A percentile compares a stretch with the other conserved stretches of the same genome.
These are phyloP conservation scores for Microdochium trichocladiopsis DNA, from an alignment of 2,329 filamentous ascomycete genomes.

Conservation along the genomic window DNA sequence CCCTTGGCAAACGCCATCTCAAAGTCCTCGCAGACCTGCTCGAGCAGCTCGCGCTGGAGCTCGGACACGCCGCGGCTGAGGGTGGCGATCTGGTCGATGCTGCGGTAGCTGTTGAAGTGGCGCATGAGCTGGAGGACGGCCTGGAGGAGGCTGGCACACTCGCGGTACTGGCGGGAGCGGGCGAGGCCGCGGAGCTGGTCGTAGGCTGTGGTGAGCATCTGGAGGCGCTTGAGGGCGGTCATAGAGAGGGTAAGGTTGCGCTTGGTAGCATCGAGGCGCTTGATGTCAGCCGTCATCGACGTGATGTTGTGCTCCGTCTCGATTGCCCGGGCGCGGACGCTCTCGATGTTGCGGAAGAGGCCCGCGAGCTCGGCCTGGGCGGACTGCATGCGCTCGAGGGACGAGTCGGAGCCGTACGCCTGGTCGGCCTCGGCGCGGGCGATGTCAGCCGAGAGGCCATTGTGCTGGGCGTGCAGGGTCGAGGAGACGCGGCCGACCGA, in stretches of 20 bases:
- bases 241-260: conserved; percentile 93
- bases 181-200: conserved; percentile 83
- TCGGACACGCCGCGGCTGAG: conserved; percentile 90
- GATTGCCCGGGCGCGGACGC: conserved; percentile 79
- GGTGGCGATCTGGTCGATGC: conserved; percentile 94
- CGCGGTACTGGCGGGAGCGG: conserved; percentile 82
- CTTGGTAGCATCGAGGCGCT: conserved; percentile 93
- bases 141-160: conserved; percentile 88
- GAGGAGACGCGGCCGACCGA: conserved; percentile 70
- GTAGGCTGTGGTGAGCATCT: conserved; percentile 99
- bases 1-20: conserved; percentile 89
- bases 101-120: conserved; percentile 96
- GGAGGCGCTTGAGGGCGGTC: conserved; percentile 92
- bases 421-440: conserved; percentile 66
- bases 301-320: conserved; percentile 95
- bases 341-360: conserved; percentile 92
- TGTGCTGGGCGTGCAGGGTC: conserved; percentile 66
- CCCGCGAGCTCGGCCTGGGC: conserved; percentile 84
- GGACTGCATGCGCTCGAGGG: conserved; percentile 82
- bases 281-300: conserved; percentile 98
- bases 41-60: conserved; percentile 82
- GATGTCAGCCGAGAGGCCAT: conserved; percentile 78
- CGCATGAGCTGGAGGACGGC: conserved; percentile 96
- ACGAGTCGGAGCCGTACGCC: conserved; percentile 78
- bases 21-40: conserved; percentile 99